These are phyloP conservation scores for Suillus subalutaceus DNA, from an alignment of 768 basidiomycete genomes.

Conservation along the genomic window DNA sequence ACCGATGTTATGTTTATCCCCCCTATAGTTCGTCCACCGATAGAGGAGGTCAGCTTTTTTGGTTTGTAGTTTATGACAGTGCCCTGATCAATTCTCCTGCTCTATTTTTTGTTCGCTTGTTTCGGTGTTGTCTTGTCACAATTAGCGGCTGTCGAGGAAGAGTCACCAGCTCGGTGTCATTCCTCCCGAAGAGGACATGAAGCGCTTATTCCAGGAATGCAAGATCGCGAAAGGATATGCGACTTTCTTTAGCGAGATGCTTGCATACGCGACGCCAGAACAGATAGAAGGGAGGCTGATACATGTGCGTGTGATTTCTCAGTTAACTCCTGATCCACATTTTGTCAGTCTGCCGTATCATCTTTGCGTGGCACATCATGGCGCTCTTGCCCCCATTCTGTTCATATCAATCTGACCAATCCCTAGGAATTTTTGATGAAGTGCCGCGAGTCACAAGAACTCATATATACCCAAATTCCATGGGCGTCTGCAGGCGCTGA, in stretches of 20 bases:
- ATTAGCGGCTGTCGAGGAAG: conserved; percentile 3
- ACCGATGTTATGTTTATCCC: conserved; percentile 80
- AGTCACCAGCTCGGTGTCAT: conserved; percentile 45
- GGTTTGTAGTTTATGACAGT: background rate
- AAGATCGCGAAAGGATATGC: conserved; percentile 85
- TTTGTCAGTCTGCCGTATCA: background rate
- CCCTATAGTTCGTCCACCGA: conserved; percentile 37
- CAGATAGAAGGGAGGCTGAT: conserved; percentile 69
- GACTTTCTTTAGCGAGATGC: conserved; percentile 66
- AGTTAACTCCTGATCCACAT: background rate
- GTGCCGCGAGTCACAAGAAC: conserved; percentile 80
- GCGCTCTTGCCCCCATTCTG: background rate
- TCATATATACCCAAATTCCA: conserved; percentile 84
- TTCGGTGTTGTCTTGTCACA: background rate
- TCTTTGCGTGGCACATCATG: background rate
- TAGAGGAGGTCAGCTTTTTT: background rate
- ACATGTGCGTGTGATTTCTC: conserved; percentile 45
- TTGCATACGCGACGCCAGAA: conserved; percentile 70
- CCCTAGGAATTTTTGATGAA: conserved; percentile 80
- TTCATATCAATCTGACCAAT: background rate
- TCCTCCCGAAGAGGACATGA: conserved; percentile 83
- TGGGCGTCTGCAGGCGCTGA: conserved; percentile 89
- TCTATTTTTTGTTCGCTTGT: background rate
- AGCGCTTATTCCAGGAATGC: conserved; percentile 83
- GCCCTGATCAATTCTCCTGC: background rate